phyloP scores from a whole-genome alignment of 176 grass and related monocot genomes.

The Phoenix roebelenii region DNA sequence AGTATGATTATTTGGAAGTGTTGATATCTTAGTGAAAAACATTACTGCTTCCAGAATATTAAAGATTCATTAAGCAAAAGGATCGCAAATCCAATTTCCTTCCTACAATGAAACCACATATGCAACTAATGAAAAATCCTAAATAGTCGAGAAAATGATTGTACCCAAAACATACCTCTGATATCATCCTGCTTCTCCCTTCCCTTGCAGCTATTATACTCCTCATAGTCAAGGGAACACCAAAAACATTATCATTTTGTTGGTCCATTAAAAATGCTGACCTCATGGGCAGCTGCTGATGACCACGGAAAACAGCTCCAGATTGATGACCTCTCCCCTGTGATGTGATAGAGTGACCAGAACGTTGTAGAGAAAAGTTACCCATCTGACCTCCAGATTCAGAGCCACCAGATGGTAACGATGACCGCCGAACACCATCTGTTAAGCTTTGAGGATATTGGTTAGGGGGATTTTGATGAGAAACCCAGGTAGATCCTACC shows the following conservation, averaged over 20 bases:
- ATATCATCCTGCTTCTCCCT: slow-evolving; percentile 30
- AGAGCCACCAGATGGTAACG: neutral
- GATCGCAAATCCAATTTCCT: no score
- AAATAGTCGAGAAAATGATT: no score
- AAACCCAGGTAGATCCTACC: slow-evolving; percentile 21
- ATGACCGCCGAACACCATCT: slow-evolving; percentile 18
- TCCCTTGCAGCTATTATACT: slow-evolving; percentile 28
- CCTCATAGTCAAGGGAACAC: slow-evolving; percentile 43
- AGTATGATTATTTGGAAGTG: no score
- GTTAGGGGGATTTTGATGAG: slow-evolving; percentile 30
- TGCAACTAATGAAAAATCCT: no score
- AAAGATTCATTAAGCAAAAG: neutral
- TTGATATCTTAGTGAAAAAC: neutral
- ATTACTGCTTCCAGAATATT: neutral
- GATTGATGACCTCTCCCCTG: slow-evolving; percentile 42
- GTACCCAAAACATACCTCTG: slow-evolving; percentile 33
- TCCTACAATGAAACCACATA: no score
- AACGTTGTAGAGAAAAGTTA: slow-evolving; percentile 7
- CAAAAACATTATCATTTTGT: slow-evolving; percentile 44
- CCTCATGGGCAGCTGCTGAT: slow-evolving; percentile 36
- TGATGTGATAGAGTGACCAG: slow-evolving; percentile 6
- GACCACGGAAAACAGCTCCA: slow-evolving; percentile 28
- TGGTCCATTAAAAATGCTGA: slow-evolving; percentile 41
- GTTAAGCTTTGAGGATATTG: slow-evolving; percentile 37
- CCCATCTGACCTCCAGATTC: slow-evolving; percentile 9